Conservation (phyloP, 345 rosid genomes). For the Melastoma malabathricum region DNA sequence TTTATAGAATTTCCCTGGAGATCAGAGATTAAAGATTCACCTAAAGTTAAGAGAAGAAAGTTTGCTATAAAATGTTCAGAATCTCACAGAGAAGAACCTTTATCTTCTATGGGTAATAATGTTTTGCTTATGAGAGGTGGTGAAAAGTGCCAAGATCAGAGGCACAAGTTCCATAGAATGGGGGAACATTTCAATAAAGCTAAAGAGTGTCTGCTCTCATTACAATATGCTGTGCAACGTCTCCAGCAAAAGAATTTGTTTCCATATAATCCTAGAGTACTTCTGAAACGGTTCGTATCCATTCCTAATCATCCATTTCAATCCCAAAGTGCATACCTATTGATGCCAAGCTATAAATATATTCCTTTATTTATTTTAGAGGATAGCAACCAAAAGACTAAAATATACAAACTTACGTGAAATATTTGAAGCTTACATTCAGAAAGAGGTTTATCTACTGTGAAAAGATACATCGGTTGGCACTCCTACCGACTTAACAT, state of each 20-base stretch:
- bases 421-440: too few species aligned
- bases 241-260: slow-evolving; percentile 59
- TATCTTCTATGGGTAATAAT: background rate
- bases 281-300: slow-evolving; percentile 51
- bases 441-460: too few species aligned
- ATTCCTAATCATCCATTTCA: background rate
- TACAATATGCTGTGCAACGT: slow-evolving; percentile 45
- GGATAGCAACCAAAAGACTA: too few species aligned
- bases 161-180: slow-evolving; percentile 3
- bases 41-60: slow-evolving; percentile 45
- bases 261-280: slow-evolving; percentile 68
- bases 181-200: slow-evolving; percentile 32
- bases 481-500: too few species aligned
- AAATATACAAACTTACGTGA: too few species aligned
- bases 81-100: slow-evolving; percentile 10
- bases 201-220: slow-evolving; percentile 60
- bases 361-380: too few species aligned
- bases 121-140: background rate
- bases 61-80: slow-evolving; percentile 11
- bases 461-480: too few species aligned
- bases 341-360: too few species aligned
- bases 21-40: slow-evolving; percentile 11
- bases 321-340: background rate
- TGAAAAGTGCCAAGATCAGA: slow-evolving; percentile 4
- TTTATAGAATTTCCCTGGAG: slow-evolving; percentile 32